Base-by-base conservation (phyloP, 2,329 filamentous ascomycete genomes). In the Colletotrichum costaricense region DNA sequence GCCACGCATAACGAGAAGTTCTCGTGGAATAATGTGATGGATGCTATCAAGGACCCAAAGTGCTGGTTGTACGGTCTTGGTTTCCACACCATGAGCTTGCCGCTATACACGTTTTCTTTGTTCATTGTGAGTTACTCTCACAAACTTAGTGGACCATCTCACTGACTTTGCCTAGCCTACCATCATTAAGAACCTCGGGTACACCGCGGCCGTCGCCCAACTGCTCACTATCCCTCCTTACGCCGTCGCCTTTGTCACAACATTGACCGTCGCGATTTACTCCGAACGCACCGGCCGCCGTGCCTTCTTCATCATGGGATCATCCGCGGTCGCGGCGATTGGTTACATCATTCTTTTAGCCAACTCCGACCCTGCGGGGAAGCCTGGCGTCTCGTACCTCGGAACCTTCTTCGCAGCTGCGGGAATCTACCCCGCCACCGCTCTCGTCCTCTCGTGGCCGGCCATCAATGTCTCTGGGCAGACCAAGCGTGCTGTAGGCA, bases 1-100 rank as follows among this genome's bases (percentile, higher is more conserved):
- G 90, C 92, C 0, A 94, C 90, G 0, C 88, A 91, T 5, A 84
- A 92, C 60, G 93, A 96, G 76, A 78, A 83, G 0, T 95, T 95
- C 77, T 88, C 83, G 4, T 95, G 93, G 94, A 80, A 76, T 0
- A 91, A 91, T 24, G 93, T 95, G 0, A 69, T 81, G 28, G 84
- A 89, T 22, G 93, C 93, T 0, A 80, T 94, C 54, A 89, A 86
- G 16, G 92, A 95, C 76, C 88, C 89, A 1, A 94, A 92, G 78
- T 91, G 91, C 77, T 94, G 91, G 91, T 85, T 95, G 0, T 95
- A 95, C 75, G 91, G 92, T 0, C 79, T 94, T 0, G 89, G 88
- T 0, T 94, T 94, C 76, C 93, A 95, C 79, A 94, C 92, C 5
- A 91, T 94, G 86, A 93, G 90, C 69, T 81, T 95, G 14, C 88